Evolutionary conservation across 345 rosid species (phyloP).

Genomic region (Camelina neglecta): DNA sequence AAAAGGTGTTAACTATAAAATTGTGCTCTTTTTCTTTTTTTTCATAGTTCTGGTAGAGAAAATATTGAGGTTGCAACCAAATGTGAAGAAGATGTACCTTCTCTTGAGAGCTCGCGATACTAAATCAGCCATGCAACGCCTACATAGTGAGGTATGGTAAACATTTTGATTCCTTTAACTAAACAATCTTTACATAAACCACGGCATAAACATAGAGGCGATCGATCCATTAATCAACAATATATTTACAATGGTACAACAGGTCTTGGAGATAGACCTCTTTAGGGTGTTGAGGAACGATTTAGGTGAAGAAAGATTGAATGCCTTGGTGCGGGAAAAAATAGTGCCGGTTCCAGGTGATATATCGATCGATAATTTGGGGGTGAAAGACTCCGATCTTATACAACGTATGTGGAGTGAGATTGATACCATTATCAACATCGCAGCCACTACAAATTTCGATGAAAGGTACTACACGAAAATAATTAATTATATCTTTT

Average conservation of each 20-base stretch:
- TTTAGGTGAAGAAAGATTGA: conserved; percentile 50
- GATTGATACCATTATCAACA: conserved; percentile 59
- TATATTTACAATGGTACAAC: conserved; percentile 1
- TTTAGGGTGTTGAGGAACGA: conserved; percentile 61
- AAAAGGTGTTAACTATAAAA: no score
- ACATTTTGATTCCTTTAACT: background rate
- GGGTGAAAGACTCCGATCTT: conserved; percentile 51
- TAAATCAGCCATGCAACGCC: conserved; percentile 67
- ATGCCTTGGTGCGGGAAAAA: conserved; percentile 54
- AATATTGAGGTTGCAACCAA: conserved; percentile 83
- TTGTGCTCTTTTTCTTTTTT: background rate
- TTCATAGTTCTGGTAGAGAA: conserved; percentile 80
- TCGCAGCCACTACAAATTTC: conserved; percentile 80
- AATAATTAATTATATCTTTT: background rate
- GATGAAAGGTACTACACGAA: conserved; percentile 62
- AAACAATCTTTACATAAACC: conserved; percentile 6
- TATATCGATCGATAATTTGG: conserved; percentile 56
- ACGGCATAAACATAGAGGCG: background rate
- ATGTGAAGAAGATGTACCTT: conserved; percentile 84
- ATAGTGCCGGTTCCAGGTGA: conserved; percentile 63
- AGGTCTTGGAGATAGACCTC: conserved; percentile 66
- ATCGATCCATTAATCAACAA: background rate
- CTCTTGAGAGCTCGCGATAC: conserved; percentile 75
- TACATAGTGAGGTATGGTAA: conserved; percentile 67
- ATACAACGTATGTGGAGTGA: conserved; percentile 54